Base-by-base conservation (phyloP, 2,329 filamentous ascomycete genomes). In the Ascocoryne sarcoides region DNA sequence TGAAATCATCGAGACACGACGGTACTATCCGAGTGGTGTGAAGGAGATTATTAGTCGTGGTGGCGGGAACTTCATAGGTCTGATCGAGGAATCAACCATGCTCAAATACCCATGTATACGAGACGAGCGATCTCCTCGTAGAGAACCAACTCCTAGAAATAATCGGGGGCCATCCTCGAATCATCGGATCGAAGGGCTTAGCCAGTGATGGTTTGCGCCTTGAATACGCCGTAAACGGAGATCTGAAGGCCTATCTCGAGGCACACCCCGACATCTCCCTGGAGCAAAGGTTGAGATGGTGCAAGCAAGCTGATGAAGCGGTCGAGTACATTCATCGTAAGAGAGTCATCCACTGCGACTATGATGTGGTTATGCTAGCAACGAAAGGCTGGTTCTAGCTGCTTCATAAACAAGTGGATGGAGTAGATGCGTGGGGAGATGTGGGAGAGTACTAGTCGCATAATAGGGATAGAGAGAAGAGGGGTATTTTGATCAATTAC, bases 301-400 rank as follows among this genome's bases (percentile, higher is more conserved):
- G 35, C 18, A 26, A 23, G 17, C 20, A 37, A 29, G 35, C 21
- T 28, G 21, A 19, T 15, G 35, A 37, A 37, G 35, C 35, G n/a
- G 35, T 37, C 12, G 35, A 37, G 10, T 37, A 37, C 12, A 14
- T 16, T 10, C 35, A 37, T 16, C 14, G 16, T 19, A 37, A 37
- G 35, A 12, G 35, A 37, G 35, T 28, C 12, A 37, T 37, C 35
- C 20, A 37, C 21, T 37, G 35, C 35, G 35, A 37, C 9, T n/a
- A n/a, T n/a, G n/a, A n/a, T n/a, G n/a, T n/a, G n/a, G n/a, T n/a
- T n/a, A n/a, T n/a, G n/a, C n/a, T n/a, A n/a, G n/a, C n/a, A n/a
- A n/a, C n/a, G n/a, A n/a, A n/a, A n/a, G n/a, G n/a, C n/a, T n/a
- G n/a, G n/a, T n/a, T n/a, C n/a, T n/a, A n/a, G n/a, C n/a, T n/a